Conservation (phyloP, 495 filamentous ascomycete genomes). For the Aspergillus wentii region DNA sequence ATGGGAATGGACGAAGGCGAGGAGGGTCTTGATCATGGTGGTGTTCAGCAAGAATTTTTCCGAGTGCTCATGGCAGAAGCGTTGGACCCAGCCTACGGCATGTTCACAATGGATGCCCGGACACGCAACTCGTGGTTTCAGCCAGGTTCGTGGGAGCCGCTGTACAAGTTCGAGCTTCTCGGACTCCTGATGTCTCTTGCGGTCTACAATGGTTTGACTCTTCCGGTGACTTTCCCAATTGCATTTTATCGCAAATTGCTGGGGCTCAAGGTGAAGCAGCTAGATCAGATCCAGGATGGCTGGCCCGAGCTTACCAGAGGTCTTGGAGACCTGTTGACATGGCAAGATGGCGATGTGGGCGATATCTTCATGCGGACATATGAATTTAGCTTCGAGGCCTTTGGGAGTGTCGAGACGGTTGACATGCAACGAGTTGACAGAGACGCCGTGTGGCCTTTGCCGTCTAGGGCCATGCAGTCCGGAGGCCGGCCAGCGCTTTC, state of each 20-base stretch:
- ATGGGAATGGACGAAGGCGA: conserved; percentile 78
- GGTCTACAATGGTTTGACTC: conserved; percentile 88
- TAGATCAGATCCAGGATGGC: conserved; percentile 76
- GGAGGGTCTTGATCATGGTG: conserved; percentile 87
- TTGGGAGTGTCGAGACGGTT: conserved; percentile 51
- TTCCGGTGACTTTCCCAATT: conserved; percentile 82
- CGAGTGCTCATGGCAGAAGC: conserved; percentile 72
- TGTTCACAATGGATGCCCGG: conserved; percentile 68
- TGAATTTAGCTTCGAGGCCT: conserved; percentile 72
- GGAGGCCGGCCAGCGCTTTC: conserved; percentile 8
- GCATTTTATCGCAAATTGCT: conserved; percentile 81
- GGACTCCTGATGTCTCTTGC: conserved; percentile 84
- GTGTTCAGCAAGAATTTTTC: conserved; percentile 95
- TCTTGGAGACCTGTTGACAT: conserved; percentile 63
- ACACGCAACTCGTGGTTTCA: conserved; percentile 84
- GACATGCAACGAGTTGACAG: conserved; percentile 47
- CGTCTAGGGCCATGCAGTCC: conserved; percentile 2
- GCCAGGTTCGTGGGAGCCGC: conserved; percentile 69
- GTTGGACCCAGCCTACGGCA: conserved; percentile 68
- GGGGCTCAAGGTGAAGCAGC: conserved; percentile 53
- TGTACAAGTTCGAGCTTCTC: conserved; percentile 87
- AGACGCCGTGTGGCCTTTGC: conserved; percentile 34
- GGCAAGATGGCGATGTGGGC: conserved; percentile 74
- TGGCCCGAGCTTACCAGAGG: conserved; percentile 79
- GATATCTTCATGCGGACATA: conserved; percentile 79